phyloP scores from a whole-genome alignment of 2,329 filamentous ascomycete genomes.

The Aspergillus felis region DNA sequence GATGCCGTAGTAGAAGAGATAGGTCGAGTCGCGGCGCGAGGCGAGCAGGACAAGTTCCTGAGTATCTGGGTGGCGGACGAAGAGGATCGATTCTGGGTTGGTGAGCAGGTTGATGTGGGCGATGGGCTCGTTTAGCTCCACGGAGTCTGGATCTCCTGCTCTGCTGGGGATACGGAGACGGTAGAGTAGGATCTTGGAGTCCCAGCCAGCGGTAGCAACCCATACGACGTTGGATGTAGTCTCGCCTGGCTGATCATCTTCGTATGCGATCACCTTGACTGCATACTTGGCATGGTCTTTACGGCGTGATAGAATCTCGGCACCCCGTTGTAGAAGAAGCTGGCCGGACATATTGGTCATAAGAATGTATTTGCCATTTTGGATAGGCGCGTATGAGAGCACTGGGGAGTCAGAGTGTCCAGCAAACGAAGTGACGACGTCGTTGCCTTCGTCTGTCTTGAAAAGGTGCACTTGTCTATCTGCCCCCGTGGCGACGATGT shows the following conservation, averaged over 20 bases:
- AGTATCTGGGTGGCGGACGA: conserved; percentile 49
- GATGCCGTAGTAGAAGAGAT: conserved; percentile 53
- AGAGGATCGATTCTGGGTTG: conserved; percentile 56
- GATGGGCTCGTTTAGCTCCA: conserved; percentile 24
- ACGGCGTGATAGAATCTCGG: conserved; percentile 44
- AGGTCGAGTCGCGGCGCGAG: conserved; percentile 56
- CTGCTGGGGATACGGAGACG: conserved; percentile 14
- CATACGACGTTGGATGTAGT: conserved; percentile 23
- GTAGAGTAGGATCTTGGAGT: conserved; percentile 55
- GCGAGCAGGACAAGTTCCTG: conserved; percentile 49
- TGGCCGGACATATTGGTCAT: conserved; percentile 58
- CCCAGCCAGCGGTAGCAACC: conserved; percentile 60
- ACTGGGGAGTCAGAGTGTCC: conserved; percentile 44
- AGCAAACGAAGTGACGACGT: conserved; percentile 21
- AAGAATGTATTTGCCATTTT: conserved; percentile 44
- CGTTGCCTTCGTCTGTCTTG: conserved; percentile 17
- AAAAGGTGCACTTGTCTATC: conserved; percentile 49
- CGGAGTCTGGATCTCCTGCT: conserved; percentile 2
- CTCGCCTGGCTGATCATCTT: conserved; percentile 17
- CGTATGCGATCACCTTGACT: conserved; percentile 47
- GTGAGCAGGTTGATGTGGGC: conserved; percentile 36
- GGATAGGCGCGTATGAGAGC: conserved; percentile 47
- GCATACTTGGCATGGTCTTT: conserved; percentile 59
- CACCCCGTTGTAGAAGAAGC: conserved; percentile 46
- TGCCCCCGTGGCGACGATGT: conserved; percentile 45